Evolutionary conservation across 345 rosid genomes (phyloP).

Genomic region (Alliaria petiolata): DNA sequence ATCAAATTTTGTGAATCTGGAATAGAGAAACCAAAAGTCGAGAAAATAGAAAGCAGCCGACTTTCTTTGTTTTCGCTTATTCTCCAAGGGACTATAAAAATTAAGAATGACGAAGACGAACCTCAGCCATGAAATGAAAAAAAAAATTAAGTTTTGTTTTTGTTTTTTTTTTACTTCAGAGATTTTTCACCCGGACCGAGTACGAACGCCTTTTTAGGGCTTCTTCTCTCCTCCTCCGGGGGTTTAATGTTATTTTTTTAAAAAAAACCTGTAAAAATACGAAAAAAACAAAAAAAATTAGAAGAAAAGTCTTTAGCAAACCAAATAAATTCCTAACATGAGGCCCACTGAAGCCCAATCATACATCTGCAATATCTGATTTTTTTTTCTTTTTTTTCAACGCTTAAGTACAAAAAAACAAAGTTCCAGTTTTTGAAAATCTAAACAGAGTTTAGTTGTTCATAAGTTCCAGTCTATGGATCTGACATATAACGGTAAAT

Average conservation of each 20-base stretch:
- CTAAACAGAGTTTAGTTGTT: too few species aligned
- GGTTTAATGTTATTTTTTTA: conserved; percentile 1
- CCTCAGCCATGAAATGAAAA: conserved; percentile 29
- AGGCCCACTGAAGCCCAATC: background rate
- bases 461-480: too few species aligned
- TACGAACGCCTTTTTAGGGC: conserved; percentile 13
- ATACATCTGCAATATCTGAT: background rate
- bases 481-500: too few species aligned
- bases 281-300: background rate
- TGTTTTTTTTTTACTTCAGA: conserved; percentile 1
- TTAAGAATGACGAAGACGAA: conserved; percentile 33
- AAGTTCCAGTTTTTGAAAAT: too few species aligned
- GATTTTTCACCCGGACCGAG: background rate
- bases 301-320: background rate
- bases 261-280: background rate
- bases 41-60: conserved; percentile 5
- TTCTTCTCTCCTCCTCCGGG: background rate
- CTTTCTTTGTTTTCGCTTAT: background rate
- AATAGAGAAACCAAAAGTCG: background rate
- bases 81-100: background rate
- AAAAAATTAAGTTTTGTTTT: too few species aligned
- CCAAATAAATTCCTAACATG: background rate
- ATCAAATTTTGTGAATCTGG: conserved; percentile 25
- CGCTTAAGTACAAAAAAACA: too few species aligned
- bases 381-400: background rate